Evolutionary conservation across 2,329 filamentous ascomycete species (phyloP).

Genomic region (Pseudonectria buxi): DNA sequence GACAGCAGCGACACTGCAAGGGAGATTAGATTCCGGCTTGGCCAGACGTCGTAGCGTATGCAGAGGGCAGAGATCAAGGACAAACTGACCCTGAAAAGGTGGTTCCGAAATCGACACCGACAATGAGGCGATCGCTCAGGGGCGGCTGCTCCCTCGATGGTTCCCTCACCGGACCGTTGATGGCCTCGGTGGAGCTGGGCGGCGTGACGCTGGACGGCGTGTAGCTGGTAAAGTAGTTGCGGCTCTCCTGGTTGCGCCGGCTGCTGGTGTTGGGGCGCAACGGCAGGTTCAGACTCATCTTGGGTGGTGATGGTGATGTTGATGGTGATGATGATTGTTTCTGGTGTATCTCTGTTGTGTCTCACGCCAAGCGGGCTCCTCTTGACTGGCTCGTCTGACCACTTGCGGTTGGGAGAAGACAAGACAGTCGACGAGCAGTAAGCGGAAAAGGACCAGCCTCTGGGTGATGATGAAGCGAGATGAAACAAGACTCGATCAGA

Average conservation of each 20-base stretch:
- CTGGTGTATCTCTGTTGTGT: neutral
- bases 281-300: conserved; percentile 47
- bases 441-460: no score
- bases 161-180: conserved; percentile 55
- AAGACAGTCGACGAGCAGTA: no score
- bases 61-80: neutral
- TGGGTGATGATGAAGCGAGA: no score
- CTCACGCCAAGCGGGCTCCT: conserved; percentile 10
- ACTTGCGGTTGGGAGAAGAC: no score
- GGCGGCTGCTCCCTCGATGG: conserved; percentile 45
- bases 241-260: conserved; percentile 47
- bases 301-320: conserved; percentile 14
- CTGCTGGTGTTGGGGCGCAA: conserved; percentile 40
- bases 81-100: conserved; percentile 66
- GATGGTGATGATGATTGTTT: conserved; percentile 1
- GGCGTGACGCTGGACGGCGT: conserved; percentile 48
- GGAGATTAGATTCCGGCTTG: neutral
- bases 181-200: conserved; percentile 53
- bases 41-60: neutral
- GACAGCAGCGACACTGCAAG: conserved; percentile 54
- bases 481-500: no score
- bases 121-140: conserved; percentile 59
- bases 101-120: conserved; percentile 79
- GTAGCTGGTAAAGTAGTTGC: conserved; percentile 50
- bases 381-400: conserved; percentile 3